Conservation (phyloP, 1,284 basidiomycete species). For the Phylloboletellus chloephorus region DNA sequence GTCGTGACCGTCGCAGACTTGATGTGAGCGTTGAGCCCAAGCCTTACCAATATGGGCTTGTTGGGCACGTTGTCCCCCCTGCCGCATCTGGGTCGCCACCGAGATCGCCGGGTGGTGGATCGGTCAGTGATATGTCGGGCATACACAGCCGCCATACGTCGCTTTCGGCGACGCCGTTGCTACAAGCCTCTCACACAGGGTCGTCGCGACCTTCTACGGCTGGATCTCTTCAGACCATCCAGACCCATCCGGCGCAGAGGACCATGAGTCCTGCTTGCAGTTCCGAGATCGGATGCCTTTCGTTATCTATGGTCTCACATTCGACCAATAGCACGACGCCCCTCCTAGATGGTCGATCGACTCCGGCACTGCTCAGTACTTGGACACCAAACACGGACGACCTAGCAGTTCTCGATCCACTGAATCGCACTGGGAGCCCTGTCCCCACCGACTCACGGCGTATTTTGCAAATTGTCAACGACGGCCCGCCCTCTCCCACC, state of each 20-base stretch:
- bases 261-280: slow-evolving; percentile 4
- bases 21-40: slow-evolving; percentile 29
- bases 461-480: slow-evolving; percentile 28
- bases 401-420: slow-evolving; percentile 16
- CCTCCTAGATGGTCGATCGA: slow-evolving; percentile 4
- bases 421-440: slow-evolving; percentile 22
- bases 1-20: slow-evolving; percentile 8
- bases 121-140: slow-evolving; percentile 21
- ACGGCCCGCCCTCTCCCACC: slow-evolving; percentile 23
- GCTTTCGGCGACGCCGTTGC: slow-evolving; percentile 23
- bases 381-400: slow-evolving; percentile 24
- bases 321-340: slow-evolving; percentile 13
- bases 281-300: slow-evolving; percentile 11
- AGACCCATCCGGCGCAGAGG: slow-evolving; percentile 11
- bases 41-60: slow-evolving; percentile 49
- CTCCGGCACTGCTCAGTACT: slow-evolving; percentile 6
- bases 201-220: slow-evolving; percentile 41
- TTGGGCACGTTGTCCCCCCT: slow-evolving; percentile 41
- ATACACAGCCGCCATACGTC: slow-evolving; percentile 30
- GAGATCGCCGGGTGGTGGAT: slow-evolving; percentile 20
- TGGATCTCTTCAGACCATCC: slow-evolving; percentile 32
- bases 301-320: slow-evolving; percentile 24
- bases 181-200: slow-evolving; percentile 20
- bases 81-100: slow-evolving; percentile 34
- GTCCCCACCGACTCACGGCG: slow-evolving; percentile 19